Evolutionary conservation across 2,329 filamentous ascomycete species (phyloP).

Genomic region (Eutypella sp.): DNA sequence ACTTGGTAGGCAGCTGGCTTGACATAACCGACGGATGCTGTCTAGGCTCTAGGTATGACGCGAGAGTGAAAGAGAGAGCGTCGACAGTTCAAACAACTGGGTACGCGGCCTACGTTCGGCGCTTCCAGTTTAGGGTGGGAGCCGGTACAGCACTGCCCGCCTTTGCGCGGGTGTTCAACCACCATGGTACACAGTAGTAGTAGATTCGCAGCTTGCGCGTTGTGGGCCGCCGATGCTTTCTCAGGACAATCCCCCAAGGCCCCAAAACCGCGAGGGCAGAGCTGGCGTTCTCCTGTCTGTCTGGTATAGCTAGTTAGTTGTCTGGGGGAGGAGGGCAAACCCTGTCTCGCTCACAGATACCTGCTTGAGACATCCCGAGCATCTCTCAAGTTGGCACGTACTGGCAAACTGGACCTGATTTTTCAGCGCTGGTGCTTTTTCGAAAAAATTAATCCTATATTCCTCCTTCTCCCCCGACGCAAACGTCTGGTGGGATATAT

Average conservation of each 20-base stretch:
- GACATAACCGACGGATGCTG: not conserved
- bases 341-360: constrained; percentile 35
- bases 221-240: too few species aligned
- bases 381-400: too few species aligned
- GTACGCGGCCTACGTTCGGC: not conserved
- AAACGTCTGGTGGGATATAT: constrained; percentile 13
- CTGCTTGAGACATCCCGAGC: too few species aligned
- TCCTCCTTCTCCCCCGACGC: not conserved
- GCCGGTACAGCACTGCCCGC: not conserved
- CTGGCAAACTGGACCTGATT: too few species aligned
- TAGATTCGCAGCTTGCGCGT: constrained; percentile 1
- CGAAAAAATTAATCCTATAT: not conserved
- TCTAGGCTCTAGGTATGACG: not conserved
- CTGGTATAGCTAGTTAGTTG: too few species aligned
- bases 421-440: constrained; percentile 2
- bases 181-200: too few species aligned
- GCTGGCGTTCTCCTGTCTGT: too few species aligned
- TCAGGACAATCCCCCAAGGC: too few species aligned
- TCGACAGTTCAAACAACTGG: not conserved
- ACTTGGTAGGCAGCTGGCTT: not conserved
- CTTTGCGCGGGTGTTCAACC: too few species aligned
- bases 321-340: constrained; percentile 30
- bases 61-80: too few species aligned
- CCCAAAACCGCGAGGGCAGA: too few species aligned
- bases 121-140: not conserved